Evolutionary conservation across 2,329 filamentous ascomycete genomes (phyloP).

Genomic region (Talaromyces sp.): DNA sequence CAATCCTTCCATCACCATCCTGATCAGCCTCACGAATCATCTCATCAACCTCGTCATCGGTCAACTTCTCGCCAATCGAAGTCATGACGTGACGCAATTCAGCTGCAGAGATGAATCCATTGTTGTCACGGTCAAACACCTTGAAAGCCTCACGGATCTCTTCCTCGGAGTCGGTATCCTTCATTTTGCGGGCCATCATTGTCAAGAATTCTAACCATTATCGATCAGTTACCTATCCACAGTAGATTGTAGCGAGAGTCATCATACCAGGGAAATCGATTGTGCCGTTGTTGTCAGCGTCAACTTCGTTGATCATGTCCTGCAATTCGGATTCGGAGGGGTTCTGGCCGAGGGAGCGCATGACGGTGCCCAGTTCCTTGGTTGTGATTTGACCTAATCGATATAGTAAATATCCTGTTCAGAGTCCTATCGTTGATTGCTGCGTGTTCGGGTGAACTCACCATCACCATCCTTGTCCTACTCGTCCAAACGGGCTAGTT

Average conservation of each 20-base stretch:
- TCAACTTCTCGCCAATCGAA: constrained; percentile 85
- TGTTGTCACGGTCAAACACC: constrained; percentile 86
- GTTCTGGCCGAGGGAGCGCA: constrained; percentile 86
- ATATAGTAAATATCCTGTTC: background rate
- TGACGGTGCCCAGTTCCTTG: constrained; percentile 84
- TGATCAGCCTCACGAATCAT: constrained; percentile 91
- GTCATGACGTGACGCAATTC: constrained; percentile 90
- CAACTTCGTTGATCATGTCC: constrained; percentile 93
- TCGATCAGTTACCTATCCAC: too few species aligned
- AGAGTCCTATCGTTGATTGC: background rate
- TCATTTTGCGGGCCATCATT: constrained; percentile 95
- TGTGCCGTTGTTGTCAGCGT: constrained; percentile 87
- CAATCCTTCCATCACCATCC: constrained; percentile 81
- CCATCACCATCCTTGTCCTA: constrained; percentile 90
- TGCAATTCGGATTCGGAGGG: constrained; percentile 84
- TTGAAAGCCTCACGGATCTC: constrained; percentile 88
- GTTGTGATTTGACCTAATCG: constrained; percentile 77
- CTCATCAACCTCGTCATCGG: constrained; percentile 85
- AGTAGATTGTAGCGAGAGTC: too few species aligned
- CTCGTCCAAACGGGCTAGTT: constrained; percentile 17
- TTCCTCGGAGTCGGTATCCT: constrained; percentile 86
- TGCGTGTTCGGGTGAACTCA: constrained; percentile 47
- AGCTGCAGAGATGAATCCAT: constrained; percentile 83
- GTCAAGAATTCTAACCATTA: constrained; percentile 67
- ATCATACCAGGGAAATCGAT: constrained; percentile 80